Percentiles rank a stretch among this genome's conserved stretches.
Evolutionary conservation across 2,329 filamentous ascomycete species (phyloP).

Genomic region (Thyridium curvatum): DNA sequence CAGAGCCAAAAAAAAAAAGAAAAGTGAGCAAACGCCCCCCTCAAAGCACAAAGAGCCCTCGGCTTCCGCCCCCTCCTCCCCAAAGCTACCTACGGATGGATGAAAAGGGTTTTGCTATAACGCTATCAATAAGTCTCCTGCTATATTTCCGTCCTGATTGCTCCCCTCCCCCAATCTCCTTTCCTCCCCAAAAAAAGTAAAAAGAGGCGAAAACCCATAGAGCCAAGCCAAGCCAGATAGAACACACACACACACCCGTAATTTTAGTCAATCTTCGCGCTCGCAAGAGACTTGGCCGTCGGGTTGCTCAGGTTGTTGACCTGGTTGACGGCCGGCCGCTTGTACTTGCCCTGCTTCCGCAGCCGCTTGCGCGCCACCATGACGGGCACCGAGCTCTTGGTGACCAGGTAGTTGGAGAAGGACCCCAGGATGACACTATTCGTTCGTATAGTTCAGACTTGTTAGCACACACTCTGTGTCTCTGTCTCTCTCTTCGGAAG

Average conservation of each 20-base stretch:
- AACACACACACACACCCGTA: background rate
- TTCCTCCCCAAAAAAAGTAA: too few species aligned
- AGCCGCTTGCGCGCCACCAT: constrained; percentile 95
- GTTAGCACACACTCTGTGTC: too few species aligned
- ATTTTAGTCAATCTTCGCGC: constrained; percentile 66
- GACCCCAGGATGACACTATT: constrained; percentile 90
- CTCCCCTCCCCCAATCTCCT: background rate
- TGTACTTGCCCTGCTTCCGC: constrained; percentile 79
- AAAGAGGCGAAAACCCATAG: background rate
- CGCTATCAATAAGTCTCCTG: too few species aligned
- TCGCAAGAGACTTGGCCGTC: constrained; percentile 57
- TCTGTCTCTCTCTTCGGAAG: too few species aligned
- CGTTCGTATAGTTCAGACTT: too few species aligned
- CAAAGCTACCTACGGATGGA: too few species aligned
- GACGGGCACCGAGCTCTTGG: constrained; percentile 91
- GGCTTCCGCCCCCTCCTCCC: too few species aligned
- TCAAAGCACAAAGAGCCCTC: too few species aligned
- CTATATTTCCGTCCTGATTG: background rate
- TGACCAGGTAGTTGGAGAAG: constrained; percentile 95
- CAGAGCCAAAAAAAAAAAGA: too few species aligned
- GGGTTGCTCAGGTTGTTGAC: constrained; percentile 78
- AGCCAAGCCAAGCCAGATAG: background rate
- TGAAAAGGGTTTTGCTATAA: too few species aligned
- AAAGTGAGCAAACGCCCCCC: too few species aligned
- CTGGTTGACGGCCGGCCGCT: constrained; percentile 62